phyloP scores from a whole-genome alignment of 192 early-diverging fungal genomes.

The Gaertneriomyces sp. region DNA sequence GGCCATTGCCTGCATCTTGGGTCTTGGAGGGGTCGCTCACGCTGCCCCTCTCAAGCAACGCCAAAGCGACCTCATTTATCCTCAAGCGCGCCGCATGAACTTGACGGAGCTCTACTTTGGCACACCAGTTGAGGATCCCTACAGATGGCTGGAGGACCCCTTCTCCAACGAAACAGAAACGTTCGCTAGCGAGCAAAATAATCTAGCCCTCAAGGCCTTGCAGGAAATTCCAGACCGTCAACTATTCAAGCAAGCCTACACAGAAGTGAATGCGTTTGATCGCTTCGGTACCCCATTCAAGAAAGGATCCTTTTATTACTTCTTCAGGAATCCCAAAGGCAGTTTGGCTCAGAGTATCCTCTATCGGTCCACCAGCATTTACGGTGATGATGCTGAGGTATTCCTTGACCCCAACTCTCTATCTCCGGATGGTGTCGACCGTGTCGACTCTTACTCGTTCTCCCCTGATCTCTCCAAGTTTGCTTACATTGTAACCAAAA shows the following conservation, averaged over 20 bases:
- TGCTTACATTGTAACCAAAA: conserved; percentile 24
- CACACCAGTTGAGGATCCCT: conserved; percentile 49
- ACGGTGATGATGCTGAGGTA: conserved; percentile 38
- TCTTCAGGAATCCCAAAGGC: conserved; percentile 47
- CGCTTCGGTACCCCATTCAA: conserved; percentile 49
- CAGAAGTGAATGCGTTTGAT: conserved; percentile 51
- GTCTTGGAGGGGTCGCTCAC: too few relatives aligned
- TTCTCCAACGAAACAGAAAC: conserved; percentile 51
- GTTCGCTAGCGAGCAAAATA: conserved; percentile 60
- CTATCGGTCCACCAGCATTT: conserved; percentile 46
- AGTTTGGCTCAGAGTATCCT: conserved; percentile 53
- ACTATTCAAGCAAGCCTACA: conserved; percentile 34
- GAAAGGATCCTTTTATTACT: conserved; percentile 59
- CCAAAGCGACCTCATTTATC: background rate
- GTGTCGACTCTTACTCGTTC: conserved; percentile 7
- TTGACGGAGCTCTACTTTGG: conserved; percentile 13
- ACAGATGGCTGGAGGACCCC: conserved; percentile 63
- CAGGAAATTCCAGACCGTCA: conserved; percentile 14
- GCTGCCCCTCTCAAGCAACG: too few relatives aligned
- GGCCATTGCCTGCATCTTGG: too few relatives aligned
- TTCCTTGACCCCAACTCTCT: conserved; percentile 36
- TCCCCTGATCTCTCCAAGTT: conserved; percentile 19
- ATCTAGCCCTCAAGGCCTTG: conserved; percentile 40
- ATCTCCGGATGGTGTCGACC: conserved; percentile 15
- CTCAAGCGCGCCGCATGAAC: conserved; percentile 3